These are phyloP conservation scores for Globisporangium spinosum DNA, from an alignment of 352 stramenopile genomes.

Conservation along the genomic window DNA sequence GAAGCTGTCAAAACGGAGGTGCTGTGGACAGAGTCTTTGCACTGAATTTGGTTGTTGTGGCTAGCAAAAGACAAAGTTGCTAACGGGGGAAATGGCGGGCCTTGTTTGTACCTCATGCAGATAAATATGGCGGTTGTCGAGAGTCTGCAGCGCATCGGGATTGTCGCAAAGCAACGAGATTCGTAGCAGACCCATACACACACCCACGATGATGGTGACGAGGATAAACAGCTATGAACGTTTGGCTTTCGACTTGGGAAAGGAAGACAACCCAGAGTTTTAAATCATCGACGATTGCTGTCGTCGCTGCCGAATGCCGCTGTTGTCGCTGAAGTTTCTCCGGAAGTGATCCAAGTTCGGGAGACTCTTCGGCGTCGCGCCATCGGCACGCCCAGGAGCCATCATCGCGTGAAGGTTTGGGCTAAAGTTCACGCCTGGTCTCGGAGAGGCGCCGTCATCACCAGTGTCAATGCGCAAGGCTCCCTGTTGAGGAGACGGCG, in stretches of 20 bases:
- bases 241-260: neutral
- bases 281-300: constrained; percentile 17
- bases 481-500: neutral
- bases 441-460: neutral
- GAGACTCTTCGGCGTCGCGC: constrained; percentile 2
- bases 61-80: neutral
- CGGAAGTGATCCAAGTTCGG: constrained; percentile 15
- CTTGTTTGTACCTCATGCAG: constrained; percentile 21
- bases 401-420: neutral
- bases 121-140: constrained; percentile 68
- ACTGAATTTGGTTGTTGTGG: neutral
- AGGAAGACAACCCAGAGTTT: neutral
- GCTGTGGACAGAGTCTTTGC: constrained; percentile 3
- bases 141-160: constrained; percentile 39
- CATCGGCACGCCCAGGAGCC: neutral
- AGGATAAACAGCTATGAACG: neutral
- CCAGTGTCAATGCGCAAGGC: neutral
- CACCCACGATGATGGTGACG: neutral
- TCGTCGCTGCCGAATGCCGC: constrained; percentile 17
- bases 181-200: neutral
- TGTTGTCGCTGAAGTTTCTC: constrained; percentile 9
- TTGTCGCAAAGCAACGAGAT: constrained; percentile 23
- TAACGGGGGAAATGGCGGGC: neutral
- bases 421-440: constrained; percentile 3
- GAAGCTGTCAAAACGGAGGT: constrained; percentile 69